Base-by-base conservation (phyloP, 208 protist genomes). In the Naegleria lovaniensis region DNA sequence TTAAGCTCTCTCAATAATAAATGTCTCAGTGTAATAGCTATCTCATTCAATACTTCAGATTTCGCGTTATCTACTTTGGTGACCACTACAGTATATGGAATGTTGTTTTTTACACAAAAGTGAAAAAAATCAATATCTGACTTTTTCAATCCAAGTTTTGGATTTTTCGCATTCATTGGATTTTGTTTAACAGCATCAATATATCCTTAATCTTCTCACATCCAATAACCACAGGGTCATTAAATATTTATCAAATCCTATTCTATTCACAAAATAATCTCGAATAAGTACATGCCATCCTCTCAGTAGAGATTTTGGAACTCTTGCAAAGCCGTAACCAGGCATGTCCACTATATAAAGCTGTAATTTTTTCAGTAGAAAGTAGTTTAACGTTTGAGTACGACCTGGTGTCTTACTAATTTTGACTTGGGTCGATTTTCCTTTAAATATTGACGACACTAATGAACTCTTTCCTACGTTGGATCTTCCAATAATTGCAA, bases 191-290 rank as follows among this genome's bases (percentile, higher is more conserved):
- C n/a, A 36, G 67, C 29, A 36, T 79, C 67, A 1, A 33, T n/a
- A 79, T 36, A 79, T 6, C 29, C 9, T 79, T 25, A 79, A 36
- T 58, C 85, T 88, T 88, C 85, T 88, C 7, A 29, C 22, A 58
- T 88, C 85, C n/a, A 88, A 88, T 29, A 88, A 88, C 85, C 85
- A 88, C 29, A 40, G 58, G 1, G 33, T 39, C 40, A 88, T 88
- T 85, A 48, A 48, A 48, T 43, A 85, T n/a, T 85, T 51, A n/a
- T 85, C 38, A 48, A 48, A 43, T 43, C 41, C 29, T 19, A 29
- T 85, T 43, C 83, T 85, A 29, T 48, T 15, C 6, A 48, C 29
- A 48, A 85, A 48, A 48, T 85, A 88, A 58, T 58, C 22, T 88
- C 33, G 1, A 58, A 58, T 58, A n/a, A 88, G 25, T 11, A 40